Evolutionary conservation across 1,284 basidiomycete genomes (phyloP).

Genomic region (Chondrostereum purpureum): DNA sequence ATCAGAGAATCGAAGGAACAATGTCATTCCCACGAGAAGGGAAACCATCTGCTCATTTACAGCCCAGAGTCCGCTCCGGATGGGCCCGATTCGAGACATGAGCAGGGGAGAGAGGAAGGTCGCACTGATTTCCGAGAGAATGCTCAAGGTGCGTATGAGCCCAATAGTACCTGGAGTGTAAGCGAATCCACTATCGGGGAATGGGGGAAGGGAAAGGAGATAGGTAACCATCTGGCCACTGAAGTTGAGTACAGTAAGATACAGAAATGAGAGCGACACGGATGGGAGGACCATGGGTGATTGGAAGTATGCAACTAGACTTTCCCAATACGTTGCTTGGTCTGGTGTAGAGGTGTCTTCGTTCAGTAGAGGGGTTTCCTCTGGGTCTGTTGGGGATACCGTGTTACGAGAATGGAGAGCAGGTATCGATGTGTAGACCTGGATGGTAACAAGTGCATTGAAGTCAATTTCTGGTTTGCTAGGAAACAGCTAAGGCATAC

Average conservation of each 20-base stretch:
- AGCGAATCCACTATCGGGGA: not conserved
- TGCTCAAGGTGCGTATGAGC: not conserved
- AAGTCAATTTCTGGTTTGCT: too few species aligned
- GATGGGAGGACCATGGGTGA: slow-evolving; percentile 19
- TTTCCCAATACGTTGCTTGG: not conserved
- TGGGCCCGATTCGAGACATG: not conserved
- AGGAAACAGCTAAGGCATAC: too few species aligned
- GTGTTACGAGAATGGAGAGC: not conserved
- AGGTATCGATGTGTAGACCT: not conserved
- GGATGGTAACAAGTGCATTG: too few species aligned
- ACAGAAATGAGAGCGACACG: slow-evolving; percentile 17
- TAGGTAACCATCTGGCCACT: slow-evolving; percentile 21
- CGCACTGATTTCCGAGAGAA: not conserved
- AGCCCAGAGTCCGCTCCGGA: not conserved
- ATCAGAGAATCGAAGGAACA: not conserved
- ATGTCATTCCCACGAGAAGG: not conserved
- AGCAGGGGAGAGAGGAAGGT: not conserved
- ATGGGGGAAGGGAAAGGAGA: slow-evolving; percentile 12
- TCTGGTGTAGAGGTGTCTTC: not conserved
- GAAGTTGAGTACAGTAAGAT: slow-evolving; percentile 21
- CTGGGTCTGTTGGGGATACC: not conserved
- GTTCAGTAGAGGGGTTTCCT: not conserved
- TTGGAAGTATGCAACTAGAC: slow-evolving; percentile 13
- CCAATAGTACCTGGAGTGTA: not conserved
- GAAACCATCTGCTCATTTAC: not conserved